Evolutionary conservation across 208 protist genomes (phyloP).

Genomic region (Acanthamoeba healyi): DNA sequence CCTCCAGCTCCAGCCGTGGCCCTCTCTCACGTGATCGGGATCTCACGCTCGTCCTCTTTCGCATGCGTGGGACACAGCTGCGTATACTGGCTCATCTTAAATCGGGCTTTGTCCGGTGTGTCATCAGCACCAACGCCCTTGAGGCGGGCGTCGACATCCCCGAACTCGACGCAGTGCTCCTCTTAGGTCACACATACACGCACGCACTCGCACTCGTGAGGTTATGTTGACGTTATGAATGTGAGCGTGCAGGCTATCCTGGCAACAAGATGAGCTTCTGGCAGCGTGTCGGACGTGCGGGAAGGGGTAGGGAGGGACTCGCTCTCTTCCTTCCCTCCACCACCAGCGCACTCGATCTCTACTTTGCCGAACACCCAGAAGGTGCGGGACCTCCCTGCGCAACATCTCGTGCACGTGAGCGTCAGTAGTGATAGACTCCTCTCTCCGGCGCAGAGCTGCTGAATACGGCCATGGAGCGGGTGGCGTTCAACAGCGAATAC

Average conservation of each 20-base stretch:
- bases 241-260: neutral
- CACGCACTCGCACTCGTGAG: too few relatives aligned
- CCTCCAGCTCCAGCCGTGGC: too few relatives aligned
- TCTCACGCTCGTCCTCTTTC: too few relatives aligned
- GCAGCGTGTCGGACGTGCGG: conserved; percentile 9
- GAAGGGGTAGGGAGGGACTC: neutral
- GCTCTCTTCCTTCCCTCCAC: neutral
- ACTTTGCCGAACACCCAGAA: neutral
- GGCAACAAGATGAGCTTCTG: conserved; percentile 21
- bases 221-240: neutral
- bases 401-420: too few relatives aligned
- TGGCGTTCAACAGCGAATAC: conserved; percentile 21
- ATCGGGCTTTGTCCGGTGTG: neutral
- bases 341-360: neutral
- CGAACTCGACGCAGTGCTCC: too few relatives aligned
- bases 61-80: neutral
- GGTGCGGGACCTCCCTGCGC: neutral
- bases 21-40: too few relatives aligned
- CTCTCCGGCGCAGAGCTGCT: neutral
- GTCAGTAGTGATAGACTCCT: too few relatives aligned
- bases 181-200: too few relatives aligned
- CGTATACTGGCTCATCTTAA: neutral
- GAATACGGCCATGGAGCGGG: neutral
- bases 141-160: neutral
- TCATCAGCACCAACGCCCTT: conserved; percentile 24